These are phyloP conservation scores for Prunus mongolica DNA, from an alignment of 306 rosid genomes.

Conservation along the genomic window DNA sequence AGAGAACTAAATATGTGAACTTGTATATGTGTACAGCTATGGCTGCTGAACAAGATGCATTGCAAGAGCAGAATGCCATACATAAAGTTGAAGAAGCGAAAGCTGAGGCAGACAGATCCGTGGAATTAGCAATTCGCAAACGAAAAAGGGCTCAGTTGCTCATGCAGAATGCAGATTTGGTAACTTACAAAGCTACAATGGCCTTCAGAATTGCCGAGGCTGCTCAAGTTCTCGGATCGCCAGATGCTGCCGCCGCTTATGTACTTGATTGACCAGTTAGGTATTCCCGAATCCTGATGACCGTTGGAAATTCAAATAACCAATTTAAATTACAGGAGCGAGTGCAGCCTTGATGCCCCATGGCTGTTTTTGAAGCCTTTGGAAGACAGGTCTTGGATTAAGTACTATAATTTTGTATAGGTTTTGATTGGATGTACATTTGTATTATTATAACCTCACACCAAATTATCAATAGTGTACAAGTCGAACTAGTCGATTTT, in stretches of 20 bases:
- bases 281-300: constrained; percentile 21
- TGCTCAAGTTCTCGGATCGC: constrained; percentile 37
- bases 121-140: constrained; percentile 48
- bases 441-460: constrained; percentile 51
- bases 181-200: constrained; percentile 54
- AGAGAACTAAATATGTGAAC: neutral
- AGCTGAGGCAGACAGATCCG: constrained; percentile 35
- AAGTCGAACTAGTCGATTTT: constrained; percentile 34
- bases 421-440: constrained; percentile 56
- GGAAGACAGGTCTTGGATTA: constrained; percentile 16
- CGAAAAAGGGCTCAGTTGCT: constrained; percentile 63
- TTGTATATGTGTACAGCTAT: constrained; percentile 36
- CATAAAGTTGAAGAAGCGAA: constrained; percentile 49
- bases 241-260: constrained; percentile 29
- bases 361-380: constrained; percentile 30
- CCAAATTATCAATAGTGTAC: constrained; percentile 34
- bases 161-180: constrained; percentile 65
- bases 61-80: constrained; percentile 44
- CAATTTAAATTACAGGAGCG: constrained; percentile 20
- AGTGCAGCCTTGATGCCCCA: constrained; percentile 11
- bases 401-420: constrained; percentile 64
- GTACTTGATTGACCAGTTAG: constrained; percentile 52
- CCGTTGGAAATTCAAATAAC: constrained; percentile 18
- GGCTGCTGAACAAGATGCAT: constrained; percentile 39
- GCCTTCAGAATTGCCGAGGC: constrained; percentile 60